Conservation (phyloP, 106 monocot species). For the Dioscorea zingiberensis region DNA sequence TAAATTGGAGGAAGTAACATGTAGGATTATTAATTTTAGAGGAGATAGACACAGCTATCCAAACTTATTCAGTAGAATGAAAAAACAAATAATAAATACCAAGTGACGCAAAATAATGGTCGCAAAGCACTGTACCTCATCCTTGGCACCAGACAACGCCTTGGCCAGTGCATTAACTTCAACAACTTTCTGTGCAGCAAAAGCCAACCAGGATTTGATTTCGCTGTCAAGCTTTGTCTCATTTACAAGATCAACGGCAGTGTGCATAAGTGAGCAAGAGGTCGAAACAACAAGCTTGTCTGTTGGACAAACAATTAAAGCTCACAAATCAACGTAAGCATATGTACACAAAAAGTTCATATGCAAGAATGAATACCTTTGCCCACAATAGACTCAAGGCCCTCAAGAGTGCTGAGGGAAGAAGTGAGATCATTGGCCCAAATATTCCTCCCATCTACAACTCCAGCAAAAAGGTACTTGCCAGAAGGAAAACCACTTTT, state of each 20-base stretch:
- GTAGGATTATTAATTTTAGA: not conserved
- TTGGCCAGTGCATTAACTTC: slow-evolving; percentile 16
- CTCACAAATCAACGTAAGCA: not conserved
- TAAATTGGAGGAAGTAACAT: not conserved
- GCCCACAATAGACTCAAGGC: slow-evolving; percentile 15
- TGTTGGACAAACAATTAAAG: not conserved
- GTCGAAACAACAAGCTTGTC: slow-evolving; percentile 24
- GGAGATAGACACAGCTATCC: too few species aligned
- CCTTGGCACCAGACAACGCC: slow-evolving; percentile 3
- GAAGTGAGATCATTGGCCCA: slow-evolving; percentile 20
- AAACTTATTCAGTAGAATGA: not conserved
- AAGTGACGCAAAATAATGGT: not conserved
- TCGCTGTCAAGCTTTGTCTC: slow-evolving; percentile 18
- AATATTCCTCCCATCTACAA: slow-evolving; percentile 22
- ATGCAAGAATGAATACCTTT: slow-evolving; percentile 8
- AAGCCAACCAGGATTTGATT: slow-evolving; percentile 27
- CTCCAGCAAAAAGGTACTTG: slow-evolving; percentile 17
- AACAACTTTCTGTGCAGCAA: slow-evolving; percentile 18
- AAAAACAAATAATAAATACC: not conserved
- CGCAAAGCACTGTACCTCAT: not conserved
- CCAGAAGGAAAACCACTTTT: slow-evolving; percentile 9
- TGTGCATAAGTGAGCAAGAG: slow-evolving; percentile 24
- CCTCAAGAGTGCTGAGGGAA: slow-evolving; percentile 6
- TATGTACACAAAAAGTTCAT: not conserved
- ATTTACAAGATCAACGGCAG: slow-evolving; percentile 15